Base-by-base conservation (phyloP, 23 red algal species). In the Gracilaria gracilis region DNA sequence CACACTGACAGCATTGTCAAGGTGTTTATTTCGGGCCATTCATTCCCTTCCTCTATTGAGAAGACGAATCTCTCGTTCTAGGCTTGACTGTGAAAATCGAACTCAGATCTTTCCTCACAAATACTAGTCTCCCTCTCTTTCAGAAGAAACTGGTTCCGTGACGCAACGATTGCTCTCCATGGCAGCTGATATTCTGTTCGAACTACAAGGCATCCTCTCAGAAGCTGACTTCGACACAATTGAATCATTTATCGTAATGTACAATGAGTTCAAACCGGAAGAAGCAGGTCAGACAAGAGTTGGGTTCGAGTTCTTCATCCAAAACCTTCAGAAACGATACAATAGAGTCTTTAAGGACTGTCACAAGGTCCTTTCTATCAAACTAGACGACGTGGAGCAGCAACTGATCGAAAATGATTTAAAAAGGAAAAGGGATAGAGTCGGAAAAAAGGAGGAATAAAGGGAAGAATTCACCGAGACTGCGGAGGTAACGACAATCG, bases 171-270 rank as follows among this genome's bases (percentile, higher is more conserved):
- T 58, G 55, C 55, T 58, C 55, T 58, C 17, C 21, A 17, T 51
- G 35, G 75, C 75, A 79, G 50, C 75, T 79, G 75, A 79, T 54
- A 51, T 57, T 79, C 50, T 79, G 50, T 79, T 79, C 50, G 37
- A 79, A 79, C 50, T 79, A 57, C 75, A 51, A 57, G 38, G 13
- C 25, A 79, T 79, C 8, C 75, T 51, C 28, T 79, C 75, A 48
- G 16, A 79, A 12, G 8, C 36, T 25, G 75, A 79, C 50, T 79
- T 51, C 40, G 46, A 50, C 46, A 79, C 75, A 32, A 50, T 79
- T 51, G 25, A 79, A 79, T 50, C 75, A 1, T 79, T 79, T 27
- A 79, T 51, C 25, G 23, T 51, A 57, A 29, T 50, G 9, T 79
- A 51, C 75, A 79, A 79, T 57, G 38, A 51, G 42, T 79, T 25